Percentiles rank a stretch among this genome's conserved stretches.
Conservation (phyloP, 176 grass and related monocot species). For the Carex pumila region DNA sequence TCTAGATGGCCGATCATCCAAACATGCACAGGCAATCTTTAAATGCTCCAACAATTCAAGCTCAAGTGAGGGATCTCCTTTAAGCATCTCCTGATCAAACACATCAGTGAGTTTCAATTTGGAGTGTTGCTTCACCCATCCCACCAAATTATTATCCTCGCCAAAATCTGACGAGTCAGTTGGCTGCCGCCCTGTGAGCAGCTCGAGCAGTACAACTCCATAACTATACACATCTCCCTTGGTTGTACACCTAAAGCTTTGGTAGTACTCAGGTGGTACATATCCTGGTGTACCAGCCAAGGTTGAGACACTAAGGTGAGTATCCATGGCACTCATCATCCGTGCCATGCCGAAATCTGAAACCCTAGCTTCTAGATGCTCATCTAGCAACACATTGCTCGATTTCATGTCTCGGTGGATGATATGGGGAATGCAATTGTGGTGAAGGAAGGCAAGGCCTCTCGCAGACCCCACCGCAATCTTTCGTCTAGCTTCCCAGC, state of each 20-base stretch:
- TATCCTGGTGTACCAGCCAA: slow-evolving; percentile 92
- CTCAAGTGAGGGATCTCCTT: slow-evolving; percentile 55
- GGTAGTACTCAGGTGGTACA: slow-evolving; percentile 95
- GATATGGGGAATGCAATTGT: slow-evolving; percentile 90
- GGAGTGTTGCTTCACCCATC: slow-evolving; percentile 75
- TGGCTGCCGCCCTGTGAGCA: slow-evolving; percentile 69
- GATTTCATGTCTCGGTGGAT: slow-evolving; percentile 99
- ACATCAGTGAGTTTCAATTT: slow-evolving; percentile 57
- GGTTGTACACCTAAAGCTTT: slow-evolving; percentile 89
- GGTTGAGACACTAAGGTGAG: slow-evolving; percentile 86
- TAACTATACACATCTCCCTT: slow-evolving; percentile 95
- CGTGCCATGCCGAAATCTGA: slow-evolving; percentile 97
- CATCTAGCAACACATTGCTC: slow-evolving; percentile 88
- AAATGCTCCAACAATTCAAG: slow-evolving; percentile 85
- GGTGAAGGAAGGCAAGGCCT: slow-evolving; percentile 85
- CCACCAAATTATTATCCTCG: slow-evolving; percentile 84
- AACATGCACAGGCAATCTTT: slow-evolving; percentile 65
- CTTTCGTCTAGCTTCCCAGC: slow-evolving; percentile 62
- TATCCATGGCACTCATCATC: slow-evolving; percentile 69
- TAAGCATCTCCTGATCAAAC: slow-evolving; percentile 79
- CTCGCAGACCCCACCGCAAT: slow-evolving; percentile 78
- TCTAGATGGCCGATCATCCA: slow-evolving; percentile 57
- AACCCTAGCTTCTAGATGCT: slow-evolving; percentile 75
- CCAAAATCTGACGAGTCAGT: slow-evolving; percentile 76
- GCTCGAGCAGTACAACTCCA: slow-evolving; percentile 85